phyloP scores from a whole-genome alignment of 441 rosid genomes.

The Biscutella laevigata region DNA sequence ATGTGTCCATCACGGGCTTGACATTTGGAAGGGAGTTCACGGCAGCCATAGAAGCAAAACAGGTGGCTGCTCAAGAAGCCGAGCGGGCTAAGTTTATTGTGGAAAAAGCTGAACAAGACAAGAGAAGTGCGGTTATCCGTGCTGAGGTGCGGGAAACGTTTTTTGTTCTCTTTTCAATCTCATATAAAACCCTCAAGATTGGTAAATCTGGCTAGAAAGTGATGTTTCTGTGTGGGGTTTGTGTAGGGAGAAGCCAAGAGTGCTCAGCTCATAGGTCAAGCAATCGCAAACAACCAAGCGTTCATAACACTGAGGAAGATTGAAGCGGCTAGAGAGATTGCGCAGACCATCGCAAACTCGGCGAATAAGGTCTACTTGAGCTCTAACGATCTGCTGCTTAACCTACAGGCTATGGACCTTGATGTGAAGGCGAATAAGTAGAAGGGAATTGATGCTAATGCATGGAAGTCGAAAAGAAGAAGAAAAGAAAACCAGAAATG shows the following conservation, averaged over 20 bases:
- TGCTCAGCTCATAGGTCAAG: constrained; percentile 83
- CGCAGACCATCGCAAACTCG: constrained; percentile 59
- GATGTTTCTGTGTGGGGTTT: not conserved
- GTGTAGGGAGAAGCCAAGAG: constrained; percentile 78
- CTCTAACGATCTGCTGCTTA: constrained; percentile 60
- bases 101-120: constrained; percentile 87
- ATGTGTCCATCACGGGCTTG: constrained; percentile 73
- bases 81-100: constrained; percentile 76
- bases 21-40: constrained; percentile 86
- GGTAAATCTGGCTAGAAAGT: not conserved
- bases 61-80: constrained; percentile 87
- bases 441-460: too few relatives aligned
- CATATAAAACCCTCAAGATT: not conserved
- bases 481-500: too few relatives aligned
- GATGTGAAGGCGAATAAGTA: constrained; percentile 18
- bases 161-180: not conserved
- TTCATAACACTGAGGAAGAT: constrained; percentile 73
- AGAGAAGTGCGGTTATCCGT: constrained; percentile 75
- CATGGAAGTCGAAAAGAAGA: too few relatives aligned
- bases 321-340: constrained; percentile 89
- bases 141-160: constrained; percentile 49
- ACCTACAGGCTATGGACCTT: constrained; percentile 66
- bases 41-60: constrained; percentile 79
- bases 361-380: constrained; percentile 67
- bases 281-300: constrained; percentile 85